phyloP scores from a whole-genome alignment of 257 asterid genomes.

The Coffea canephora region DNA sequence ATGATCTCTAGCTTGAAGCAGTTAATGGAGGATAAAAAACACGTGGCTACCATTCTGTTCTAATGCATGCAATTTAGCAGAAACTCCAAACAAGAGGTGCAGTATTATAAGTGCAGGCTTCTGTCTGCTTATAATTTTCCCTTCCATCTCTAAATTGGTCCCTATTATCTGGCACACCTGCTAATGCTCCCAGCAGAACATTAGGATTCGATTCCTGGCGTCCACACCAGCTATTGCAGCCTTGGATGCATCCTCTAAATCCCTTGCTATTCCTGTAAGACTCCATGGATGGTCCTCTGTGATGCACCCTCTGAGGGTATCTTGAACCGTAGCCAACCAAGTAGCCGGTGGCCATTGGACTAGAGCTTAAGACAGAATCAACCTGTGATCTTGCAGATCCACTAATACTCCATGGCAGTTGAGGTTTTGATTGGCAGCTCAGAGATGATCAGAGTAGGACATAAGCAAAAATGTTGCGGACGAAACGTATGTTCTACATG shows the following conservation, averaged over 20 bases:
- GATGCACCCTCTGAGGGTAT: constrained; percentile 75
- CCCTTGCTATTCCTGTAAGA: constrained; percentile 47
- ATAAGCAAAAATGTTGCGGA: constrained; percentile 50
- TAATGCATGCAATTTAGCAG: constrained; percentile 47
- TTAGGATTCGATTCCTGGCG: constrained; percentile 57
- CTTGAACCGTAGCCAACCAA: constrained; percentile 64
- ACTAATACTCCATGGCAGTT: constrained; percentile 37
- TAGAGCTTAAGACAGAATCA: constrained; percentile 70
- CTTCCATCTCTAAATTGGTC: constrained; percentile 61
- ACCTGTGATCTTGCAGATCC: constrained; percentile 54
- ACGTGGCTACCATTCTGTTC: constrained; percentile 12
- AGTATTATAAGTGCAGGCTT: constrained; percentile 84
- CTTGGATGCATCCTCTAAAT: constrained; percentile 80
- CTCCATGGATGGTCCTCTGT: constrained; percentile 69
- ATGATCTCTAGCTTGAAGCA: constrained; percentile 34
- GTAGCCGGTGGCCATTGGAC: constrained; percentile 71
- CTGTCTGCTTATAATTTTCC: constrained; percentile 76
- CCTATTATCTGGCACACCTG: constrained; percentile 66
- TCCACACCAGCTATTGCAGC: constrained; percentile 67
- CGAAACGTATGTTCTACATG: constrained; percentile 49
- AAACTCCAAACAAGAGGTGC: constrained; percentile 76
- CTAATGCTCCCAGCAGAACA: constrained; percentile 62
- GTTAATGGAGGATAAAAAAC: constrained; percentile 14
- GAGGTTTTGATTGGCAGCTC: constrained; percentile 40
- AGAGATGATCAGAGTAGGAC: constrained; percentile 63